These are phyloP conservation scores for Gymnopilus dilepis DNA, from an alignment of 768 basidiomycete species.

Conservation along the genomic window DNA sequence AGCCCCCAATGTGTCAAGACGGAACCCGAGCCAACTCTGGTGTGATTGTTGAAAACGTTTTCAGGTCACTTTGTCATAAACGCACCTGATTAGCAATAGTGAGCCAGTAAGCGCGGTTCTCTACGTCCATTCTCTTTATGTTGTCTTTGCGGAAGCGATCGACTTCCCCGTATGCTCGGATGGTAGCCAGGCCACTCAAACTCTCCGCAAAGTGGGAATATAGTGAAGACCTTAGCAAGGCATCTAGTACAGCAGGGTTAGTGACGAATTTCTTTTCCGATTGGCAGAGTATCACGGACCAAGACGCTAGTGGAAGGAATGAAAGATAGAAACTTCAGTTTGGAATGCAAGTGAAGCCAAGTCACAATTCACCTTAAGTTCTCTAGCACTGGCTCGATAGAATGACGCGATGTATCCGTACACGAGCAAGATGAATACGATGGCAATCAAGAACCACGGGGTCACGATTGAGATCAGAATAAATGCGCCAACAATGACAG, in stretches of 20 bases:
- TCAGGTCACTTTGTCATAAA: no score
- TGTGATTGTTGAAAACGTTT: no score
- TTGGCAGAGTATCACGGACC: slow-evolving; percentile 37
- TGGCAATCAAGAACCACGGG: slow-evolving; percentile 78
- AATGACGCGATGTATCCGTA: slow-evolving; percentile 80
- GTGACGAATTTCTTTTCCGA: background rate
- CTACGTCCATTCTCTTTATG: slow-evolving; percentile 74
- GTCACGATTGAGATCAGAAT: no score
- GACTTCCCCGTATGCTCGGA: slow-evolving; percentile 84
- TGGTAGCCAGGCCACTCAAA: slow-evolving; percentile 83
- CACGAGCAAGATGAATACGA: slow-evolving; percentile 62
- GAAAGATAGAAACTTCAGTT: no score
- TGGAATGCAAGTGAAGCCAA: no score
- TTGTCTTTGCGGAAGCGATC: slow-evolving; percentile 81
- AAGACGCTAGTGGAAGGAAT: slow-evolving; percentile 55
- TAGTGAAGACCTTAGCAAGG: slow-evolving; percentile 82
- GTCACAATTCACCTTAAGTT: slow-evolving; percentile 72
- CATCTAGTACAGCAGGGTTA: slow-evolving; percentile 52
- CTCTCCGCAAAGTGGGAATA: slow-evolving; percentile 96
- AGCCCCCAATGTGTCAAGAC: slow-evolving; percentile 84
- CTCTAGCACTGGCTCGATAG: slow-evolving; percentile 86
- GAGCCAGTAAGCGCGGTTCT: slow-evolving; percentile 91
- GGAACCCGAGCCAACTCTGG: slow-evolving; percentile 91
- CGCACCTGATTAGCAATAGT: slow-evolving; percentile 80
- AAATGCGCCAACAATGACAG: slow-evolving; percentile 73